Base-by-base conservation (phyloP, 208 protist genomes). In the Polymyxa betae region DNA sequence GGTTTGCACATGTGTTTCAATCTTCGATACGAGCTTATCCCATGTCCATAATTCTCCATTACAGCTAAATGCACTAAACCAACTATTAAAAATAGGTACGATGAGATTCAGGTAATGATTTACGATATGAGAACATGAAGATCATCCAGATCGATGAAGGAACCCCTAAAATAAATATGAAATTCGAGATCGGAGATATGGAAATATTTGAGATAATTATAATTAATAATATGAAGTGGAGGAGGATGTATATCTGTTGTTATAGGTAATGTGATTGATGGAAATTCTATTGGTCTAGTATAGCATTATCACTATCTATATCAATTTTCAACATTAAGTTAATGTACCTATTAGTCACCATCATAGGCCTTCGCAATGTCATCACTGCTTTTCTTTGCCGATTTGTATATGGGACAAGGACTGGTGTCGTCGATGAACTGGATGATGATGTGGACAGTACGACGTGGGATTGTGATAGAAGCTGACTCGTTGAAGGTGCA, bases 31-130 rank as follows among this genome's bases (percentile, higher is more conserved):
- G 72, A 82, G n/a, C n/a, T 82, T 82, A 43, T 82, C 72, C 72
- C 72, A 82, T 43, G 72, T 82, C 72, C 72, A 82, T 43, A 82
- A n/a, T n/a, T 82, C 72, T 20, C 40, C 35, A n/a, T 82, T 82
- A 43, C 72, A 82, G 5, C 16, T 45, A 43, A 82, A 82, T 20
- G 72, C 5, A 43, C 35, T n/a, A 43, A 82, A 45, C n/a, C n/a
- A 35, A n/a, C n/a, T 43, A 43, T 82, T 82, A 12, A 82, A 43
- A 60, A 29, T 60, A 24, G 49, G 49, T 24, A 60, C 49, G 24
- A 60, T 60, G 5, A 60, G 49, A 60, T 60, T 24, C 5, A n/a
- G n/a, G n/a, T n/a, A n/a, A n/a, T n/a, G 12, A 60, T 24, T 60
- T 60, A 60, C 49, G 49, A 60, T 5, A 60, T 60, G 49, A 60